A percentile compares a stretch with the other conserved stretches of the same genome.
phyloP scores from a whole-genome alignment of 2,329 filamentous ascomycete genomes.

The Aureobasidium sp. region DNA sequence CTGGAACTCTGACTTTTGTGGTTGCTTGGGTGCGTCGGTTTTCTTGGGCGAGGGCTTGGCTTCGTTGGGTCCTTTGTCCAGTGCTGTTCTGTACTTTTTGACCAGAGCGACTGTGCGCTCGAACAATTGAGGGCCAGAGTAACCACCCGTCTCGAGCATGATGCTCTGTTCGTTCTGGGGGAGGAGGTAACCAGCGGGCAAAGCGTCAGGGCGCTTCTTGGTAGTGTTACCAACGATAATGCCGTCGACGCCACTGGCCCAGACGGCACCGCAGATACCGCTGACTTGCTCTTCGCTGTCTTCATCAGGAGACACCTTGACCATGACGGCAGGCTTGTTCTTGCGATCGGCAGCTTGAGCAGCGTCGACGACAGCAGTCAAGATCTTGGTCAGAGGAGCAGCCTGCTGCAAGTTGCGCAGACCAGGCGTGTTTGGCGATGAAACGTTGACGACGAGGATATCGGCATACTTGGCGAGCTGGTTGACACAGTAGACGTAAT shows the following conservation, averaged over 20 bases:
- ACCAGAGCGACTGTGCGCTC: conserved; percentile 72
- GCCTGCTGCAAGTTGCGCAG: conserved; percentile 79
- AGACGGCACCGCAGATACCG: conserved; percentile 82
- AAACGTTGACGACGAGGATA: conserved; percentile 96
- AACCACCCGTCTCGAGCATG: conserved; percentile 74
- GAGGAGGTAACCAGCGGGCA: conserved; percentile 61
- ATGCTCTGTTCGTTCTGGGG: conserved; percentile 59
- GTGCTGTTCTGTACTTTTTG: conserved; percentile 59
- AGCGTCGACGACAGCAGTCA: conserved; percentile 75
- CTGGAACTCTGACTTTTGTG: conserved; percentile 12
- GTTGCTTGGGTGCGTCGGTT: not conserved
- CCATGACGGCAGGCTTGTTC: conserved; percentile 78
- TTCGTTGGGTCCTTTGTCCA: conserved; percentile 39
- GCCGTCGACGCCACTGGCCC: conserved; percentile 79
- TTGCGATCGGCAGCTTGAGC: conserved; percentile 63
- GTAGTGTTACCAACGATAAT: conserved; percentile 98
- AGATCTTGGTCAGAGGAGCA: conserved; percentile 72
- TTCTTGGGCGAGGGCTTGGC: conserved; percentile 7
- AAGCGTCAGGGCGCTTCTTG: conserved; percentile 65
- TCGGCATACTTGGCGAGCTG: conserved; percentile 82
- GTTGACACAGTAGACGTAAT: conserved; percentile 85
- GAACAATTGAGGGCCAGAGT: conserved; percentile 86
- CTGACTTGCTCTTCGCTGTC: conserved; percentile 76
- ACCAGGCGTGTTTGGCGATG: conserved; percentile 91
- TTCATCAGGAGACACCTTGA: conserved; percentile 96